These are phyloP conservation scores for Paracoccidioides brasiliensis DNA, from an alignment of 2,329 filamentous ascomycete species.

Conservation along the genomic window DNA sequence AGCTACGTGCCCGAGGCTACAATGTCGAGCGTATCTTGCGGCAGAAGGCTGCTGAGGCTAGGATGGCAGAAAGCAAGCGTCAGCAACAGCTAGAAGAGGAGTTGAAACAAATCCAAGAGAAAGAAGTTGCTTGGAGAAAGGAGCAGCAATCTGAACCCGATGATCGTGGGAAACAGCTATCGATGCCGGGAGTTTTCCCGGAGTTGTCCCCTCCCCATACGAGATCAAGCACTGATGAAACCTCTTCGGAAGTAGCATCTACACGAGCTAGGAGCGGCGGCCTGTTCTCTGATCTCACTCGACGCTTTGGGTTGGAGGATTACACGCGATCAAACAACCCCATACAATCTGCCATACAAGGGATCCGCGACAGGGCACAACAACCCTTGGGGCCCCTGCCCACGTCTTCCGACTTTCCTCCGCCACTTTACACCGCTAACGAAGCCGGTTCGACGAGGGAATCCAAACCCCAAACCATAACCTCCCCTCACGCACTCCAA, in stretches of 20 bases:
- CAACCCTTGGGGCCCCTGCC: neutral
- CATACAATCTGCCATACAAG: conserved; percentile 22
- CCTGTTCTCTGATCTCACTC: conserved; percentile 56
- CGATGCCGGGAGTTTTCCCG: conserved; percentile 64
- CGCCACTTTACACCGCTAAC: conserved; percentile 29
- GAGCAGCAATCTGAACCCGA: conserved; percentile 17
- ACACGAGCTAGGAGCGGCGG: conserved; percentile 37
- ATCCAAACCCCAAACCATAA: conserved; percentile 20
- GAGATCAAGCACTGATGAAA: neutral
- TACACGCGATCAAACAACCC: conserved; percentile 18
- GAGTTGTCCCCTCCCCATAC: conserved; percentile 44
- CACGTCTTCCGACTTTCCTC: conserved; percentile 14
- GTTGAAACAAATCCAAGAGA: conserved; percentile 52
- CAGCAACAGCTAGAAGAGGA: conserved; percentile 60
- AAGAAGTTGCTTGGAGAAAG: conserved; percentile 38
- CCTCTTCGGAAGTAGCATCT: conserved; percentile 10
- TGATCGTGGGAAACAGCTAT: conserved; percentile 19
- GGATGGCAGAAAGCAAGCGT: conserved; percentile 71
- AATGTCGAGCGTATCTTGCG: conserved; percentile 91
- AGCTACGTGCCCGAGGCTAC: conserved; percentile 77
- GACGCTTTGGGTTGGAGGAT: conserved; percentile 53
- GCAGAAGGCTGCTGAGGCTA: conserved; percentile 73
- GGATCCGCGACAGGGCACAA: conserved; percentile 13
- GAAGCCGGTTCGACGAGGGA: conserved; percentile 18
- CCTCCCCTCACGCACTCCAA: conserved; percentile 30